Evolutionary conservation across 2,329 filamentous ascomycete species (phyloP).

Genomic region (Amauroascus verrucosus): DNA sequence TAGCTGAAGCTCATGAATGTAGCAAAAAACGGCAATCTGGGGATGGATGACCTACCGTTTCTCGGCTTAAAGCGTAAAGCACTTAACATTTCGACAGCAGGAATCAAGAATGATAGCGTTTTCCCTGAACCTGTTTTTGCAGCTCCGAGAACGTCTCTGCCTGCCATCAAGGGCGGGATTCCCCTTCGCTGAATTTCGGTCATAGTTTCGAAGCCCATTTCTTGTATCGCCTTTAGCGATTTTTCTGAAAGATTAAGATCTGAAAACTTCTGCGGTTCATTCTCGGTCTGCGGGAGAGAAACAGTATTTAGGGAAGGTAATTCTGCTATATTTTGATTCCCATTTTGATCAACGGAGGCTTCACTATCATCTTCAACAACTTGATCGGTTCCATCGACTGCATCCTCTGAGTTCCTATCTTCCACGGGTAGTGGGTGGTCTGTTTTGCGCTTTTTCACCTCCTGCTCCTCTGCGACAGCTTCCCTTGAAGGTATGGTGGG

Average conservation of each 20-base stretch:
- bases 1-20: not conserved
- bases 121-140: slow-evolving; percentile 96
- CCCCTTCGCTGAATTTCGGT: slow-evolving; percentile 84
- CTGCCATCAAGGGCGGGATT: slow-evolving; percentile 79
- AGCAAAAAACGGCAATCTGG: not conserved
- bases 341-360: slow-evolving; percentile 24
- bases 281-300: slow-evolving; percentile 48
- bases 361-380: not conserved
- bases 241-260: slow-evolving; percentile 79
- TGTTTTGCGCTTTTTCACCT: slow-evolving; percentile 32
- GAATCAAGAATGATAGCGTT: slow-evolving; percentile 88
- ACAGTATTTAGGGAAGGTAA: slow-evolving; percentile 45
- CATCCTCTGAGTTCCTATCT: slow-evolving; percentile 15
- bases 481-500: not conserved
- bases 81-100: slow-evolving; percentile 84
- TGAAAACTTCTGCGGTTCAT: slow-evolving; percentile 59
- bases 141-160: slow-evolving; percentile 84
- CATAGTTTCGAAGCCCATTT: slow-evolving; percentile 93
- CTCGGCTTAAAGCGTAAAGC: slow-evolving; percentile 87
- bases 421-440: slow-evolving; percentile 20
- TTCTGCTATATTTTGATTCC: slow-evolving; percentile 28
- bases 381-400: slow-evolving; percentile 14
- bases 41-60: slow-evolving; percentile 47
- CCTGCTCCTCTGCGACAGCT: slow-evolving; percentile 2
- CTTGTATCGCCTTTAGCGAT: slow-evolving; percentile 75